Evolutionary conservation across 176 grass and related monocot species (phyloP).

Genomic region (Zoysia pacifica): DNA sequence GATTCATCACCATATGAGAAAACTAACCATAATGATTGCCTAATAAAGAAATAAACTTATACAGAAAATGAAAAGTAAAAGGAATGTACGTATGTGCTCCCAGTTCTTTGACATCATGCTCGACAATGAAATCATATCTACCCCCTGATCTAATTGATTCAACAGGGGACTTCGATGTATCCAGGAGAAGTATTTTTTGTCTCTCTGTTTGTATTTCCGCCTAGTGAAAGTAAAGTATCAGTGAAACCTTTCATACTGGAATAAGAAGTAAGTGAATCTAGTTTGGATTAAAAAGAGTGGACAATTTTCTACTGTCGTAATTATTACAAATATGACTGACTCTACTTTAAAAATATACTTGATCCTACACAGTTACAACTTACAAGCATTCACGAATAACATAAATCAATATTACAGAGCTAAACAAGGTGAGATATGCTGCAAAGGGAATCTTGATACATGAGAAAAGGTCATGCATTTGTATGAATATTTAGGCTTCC

Average conservation of each 20-base stretch:
- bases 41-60: slow-evolving; percentile 2
- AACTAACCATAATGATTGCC: slow-evolving; percentile 26
- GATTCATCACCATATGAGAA: slow-evolving; percentile 43
- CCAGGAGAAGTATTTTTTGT: slow-evolving; percentile 82
- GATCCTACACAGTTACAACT: not conserved
- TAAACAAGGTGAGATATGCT: not conserved
- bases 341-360: not conserved
- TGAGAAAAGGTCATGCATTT: not conserved
- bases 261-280: slow-evolving; percentile 29
- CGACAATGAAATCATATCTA: slow-evolving; percentile 98
- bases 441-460: not conserved
- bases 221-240: slow-evolving; percentile 44
- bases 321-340: not conserved
- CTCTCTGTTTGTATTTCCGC: slow-evolving; percentile 97
- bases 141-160: slow-evolving; percentile 94
- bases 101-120: slow-evolving; percentile 98
- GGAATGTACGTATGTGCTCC: slow-evolving; percentile 79
- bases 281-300: not conserved
- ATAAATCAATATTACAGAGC: not conserved
- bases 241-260: slow-evolving; percentile 34
- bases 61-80: slow-evolving; percentile 29
- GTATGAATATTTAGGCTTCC: not conserved
- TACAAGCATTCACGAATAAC: not conserved
- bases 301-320: not conserved
- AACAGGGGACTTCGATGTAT: slow-evolving; percentile 88